Base-by-base conservation (phyloP, 2,329 filamentous ascomycete species). In the Colletotrichum melonis region DNA sequence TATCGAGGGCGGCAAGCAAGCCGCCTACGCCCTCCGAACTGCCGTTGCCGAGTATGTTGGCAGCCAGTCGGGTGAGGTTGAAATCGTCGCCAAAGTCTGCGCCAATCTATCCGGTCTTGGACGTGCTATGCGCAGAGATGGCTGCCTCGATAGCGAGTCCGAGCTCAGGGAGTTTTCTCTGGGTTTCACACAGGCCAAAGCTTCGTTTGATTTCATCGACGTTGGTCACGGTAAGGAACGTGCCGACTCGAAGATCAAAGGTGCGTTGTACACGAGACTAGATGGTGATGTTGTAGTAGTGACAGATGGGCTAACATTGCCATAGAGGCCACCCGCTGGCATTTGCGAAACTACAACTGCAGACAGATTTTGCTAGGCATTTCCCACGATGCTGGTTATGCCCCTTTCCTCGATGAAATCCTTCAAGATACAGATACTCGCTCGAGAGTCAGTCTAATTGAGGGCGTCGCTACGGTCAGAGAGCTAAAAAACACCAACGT, bases 201-300 rank as follows among this genome's bases (percentile, higher is more conserved):
- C 88, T 11, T 87, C 86, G 12, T 91, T 92, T 82, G 89, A 92
- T 79, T 92, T 92, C 82, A 83, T 92, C 70, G 90, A 92, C 77
- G 86, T 92, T 66, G 90, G 90, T 42, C 81, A 86, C 76, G 87
- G 87, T 57, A 91, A 90, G 78, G 89, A 91, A 76, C 84, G 88
- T 63, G 87, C 88, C 8, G 88, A 90, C 78, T 86, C 86, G 59
- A 92, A 92, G 79, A 88, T 92, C 75, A 88, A 86, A 85, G 89
- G 89, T 90, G 80, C 62, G 52, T 6, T 32, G 16, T 16, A n/a
- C 19, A 26, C n/a, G 22, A n/a, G 19, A 63, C 49, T 30, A 12
- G 14, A n/a, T 5, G 28, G 28, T 4, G 32, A 35, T n/a, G 6
- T 9, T 24, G 24, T 24, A 5, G 30, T 14, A 30, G 54, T 14